Percentiles rank a stretch among this genome's conserved stretches.
Evolutionary conservation across 345 rosid genomes (phyloP).

Genomic region (Pelargonium nanum): DNA sequence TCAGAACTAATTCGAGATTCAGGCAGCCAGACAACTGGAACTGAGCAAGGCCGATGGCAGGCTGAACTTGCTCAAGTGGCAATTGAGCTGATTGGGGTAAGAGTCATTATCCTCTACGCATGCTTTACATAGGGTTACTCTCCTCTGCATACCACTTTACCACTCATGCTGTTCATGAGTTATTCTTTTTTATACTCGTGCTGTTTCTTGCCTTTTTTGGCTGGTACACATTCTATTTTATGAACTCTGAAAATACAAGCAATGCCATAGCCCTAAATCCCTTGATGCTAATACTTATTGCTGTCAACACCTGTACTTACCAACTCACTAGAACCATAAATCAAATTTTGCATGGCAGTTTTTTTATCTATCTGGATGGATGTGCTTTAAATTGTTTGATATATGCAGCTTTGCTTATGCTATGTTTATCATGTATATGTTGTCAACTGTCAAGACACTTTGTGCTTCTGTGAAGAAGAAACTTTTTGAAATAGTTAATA

Average conservation of each 20-base stretch:
- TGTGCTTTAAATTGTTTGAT: not conserved
- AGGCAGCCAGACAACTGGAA: constrained; percentile 67
- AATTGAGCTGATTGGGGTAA: constrained; percentile 88
- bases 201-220: not conserved
- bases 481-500: not conserved
- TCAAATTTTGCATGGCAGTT: not conserved
- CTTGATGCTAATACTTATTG: not conserved
- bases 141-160: not conserved
- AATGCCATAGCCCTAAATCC: not conserved
- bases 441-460: not conserved
- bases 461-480: not conserved
- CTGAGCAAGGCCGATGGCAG: constrained; percentile 91
- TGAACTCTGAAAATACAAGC: not conserved
- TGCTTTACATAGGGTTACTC: not conserved
- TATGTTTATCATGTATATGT: not conserved
- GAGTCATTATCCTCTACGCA: constrained; percentile 5
- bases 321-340: not conserved
- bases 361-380: not conserved
- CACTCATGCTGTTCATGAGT: not conserved
- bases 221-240: not conserved
- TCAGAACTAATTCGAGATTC: constrained; percentile 93
- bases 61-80: constrained; percentile 92
- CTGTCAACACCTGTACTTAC: not conserved
- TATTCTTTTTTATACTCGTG: too few relatives aligned
- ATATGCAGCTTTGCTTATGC: not conserved